Percentiles rank a stretch among this genome's conserved stretches.
These are phyloP conservation scores for Proliferodiscus dingleyae DNA, from an alignment of 2,329 filamentous ascomycete genomes.

Conservation along the genomic window DNA sequence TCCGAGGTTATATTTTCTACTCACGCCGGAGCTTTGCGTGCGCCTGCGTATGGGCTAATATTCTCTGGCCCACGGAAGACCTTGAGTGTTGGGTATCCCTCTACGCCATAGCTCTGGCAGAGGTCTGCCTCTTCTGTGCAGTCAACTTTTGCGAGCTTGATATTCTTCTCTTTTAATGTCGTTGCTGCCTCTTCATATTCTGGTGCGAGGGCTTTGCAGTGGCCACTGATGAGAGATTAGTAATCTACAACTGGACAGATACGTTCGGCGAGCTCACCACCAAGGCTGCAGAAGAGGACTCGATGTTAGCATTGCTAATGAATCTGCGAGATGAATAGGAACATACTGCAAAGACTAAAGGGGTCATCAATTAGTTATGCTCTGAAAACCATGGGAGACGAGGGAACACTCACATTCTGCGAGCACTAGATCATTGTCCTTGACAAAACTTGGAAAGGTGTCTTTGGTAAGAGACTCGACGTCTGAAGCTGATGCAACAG, in stretches of 20 bases:
- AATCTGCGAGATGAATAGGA: constrained; percentile 40
- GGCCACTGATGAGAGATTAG: constrained; percentile 47
- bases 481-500: constrained; percentile 67
- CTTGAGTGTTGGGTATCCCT: constrained; percentile 98
- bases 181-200: constrained; percentile 88
- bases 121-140: constrained; percentile 93
- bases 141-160: constrained; percentile 81
- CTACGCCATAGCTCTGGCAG: constrained; percentile 83
- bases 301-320: constrained; percentile 23
- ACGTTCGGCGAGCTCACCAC: constrained; percentile 29
- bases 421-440: constrained; percentile 80
- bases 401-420: constrained; percentile 73
- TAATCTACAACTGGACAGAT: constrained; percentile 21
- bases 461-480: constrained; percentile 81
- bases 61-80: constrained; percentile 91
- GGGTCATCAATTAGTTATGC: constrained; percentile 13
- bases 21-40: constrained; percentile 77
- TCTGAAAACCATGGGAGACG: constrained; percentile 1
- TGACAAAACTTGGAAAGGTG: constrained; percentile 82
- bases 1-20: constrained; percentile 26
- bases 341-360: constrained; percentile 86
- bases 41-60: constrained; percentile 76
- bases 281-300: constrained; percentile 28
- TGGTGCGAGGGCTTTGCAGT: constrained; percentile 96
- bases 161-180: constrained; percentile 80